Conservation (phyloP, 345 rosid genomes). For the Clarkia xantiana region DNA sequence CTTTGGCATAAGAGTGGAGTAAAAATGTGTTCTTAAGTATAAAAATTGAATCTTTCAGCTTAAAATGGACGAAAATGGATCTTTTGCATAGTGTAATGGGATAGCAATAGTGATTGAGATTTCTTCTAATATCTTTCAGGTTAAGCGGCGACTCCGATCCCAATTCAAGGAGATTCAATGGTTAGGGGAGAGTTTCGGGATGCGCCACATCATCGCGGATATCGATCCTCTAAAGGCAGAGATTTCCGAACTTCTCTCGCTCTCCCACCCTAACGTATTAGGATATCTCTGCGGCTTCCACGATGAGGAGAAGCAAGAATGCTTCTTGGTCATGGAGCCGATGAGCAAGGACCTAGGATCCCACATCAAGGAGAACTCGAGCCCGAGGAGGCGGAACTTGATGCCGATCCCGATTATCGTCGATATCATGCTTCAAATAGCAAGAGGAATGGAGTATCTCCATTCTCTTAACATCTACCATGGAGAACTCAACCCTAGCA, state of each 20-base stretch:
- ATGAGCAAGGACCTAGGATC: conserved; percentile 59
- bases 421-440: conserved; percentile 79
- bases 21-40: too few species aligned
- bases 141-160: conserved; percentile 50
- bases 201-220: conserved; percentile 54
- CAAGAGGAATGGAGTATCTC: conserved; percentile 87
- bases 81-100: too few species aligned
- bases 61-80: too few species aligned
- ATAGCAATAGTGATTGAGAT: too few species aligned
- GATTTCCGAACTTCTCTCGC: conserved; percentile 43
- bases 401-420: conserved; percentile 56
- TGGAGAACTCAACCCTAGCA: conserved; percentile 63
- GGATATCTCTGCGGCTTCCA: conserved; percentile 58
- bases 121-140: conserved; percentile 2
- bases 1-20: too few species aligned
- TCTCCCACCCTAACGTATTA: conserved; percentile 72
- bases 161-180: conserved; percentile 82
- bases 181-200: conserved; percentile 60
- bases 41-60: too few species aligned
- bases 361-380: conserved; percentile 59
- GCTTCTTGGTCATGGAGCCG: conserved; percentile 60
- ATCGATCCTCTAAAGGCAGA: conserved; percentile 38
- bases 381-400: conserved; percentile 41
- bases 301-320: conserved; percentile 69
- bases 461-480: conserved; percentile 46